Percentiles rank a stretch among this genome's conserved stretches.
phyloP scores from a whole-genome alignment of 306 rosid genomes.

The Urtica urens region DNA sequence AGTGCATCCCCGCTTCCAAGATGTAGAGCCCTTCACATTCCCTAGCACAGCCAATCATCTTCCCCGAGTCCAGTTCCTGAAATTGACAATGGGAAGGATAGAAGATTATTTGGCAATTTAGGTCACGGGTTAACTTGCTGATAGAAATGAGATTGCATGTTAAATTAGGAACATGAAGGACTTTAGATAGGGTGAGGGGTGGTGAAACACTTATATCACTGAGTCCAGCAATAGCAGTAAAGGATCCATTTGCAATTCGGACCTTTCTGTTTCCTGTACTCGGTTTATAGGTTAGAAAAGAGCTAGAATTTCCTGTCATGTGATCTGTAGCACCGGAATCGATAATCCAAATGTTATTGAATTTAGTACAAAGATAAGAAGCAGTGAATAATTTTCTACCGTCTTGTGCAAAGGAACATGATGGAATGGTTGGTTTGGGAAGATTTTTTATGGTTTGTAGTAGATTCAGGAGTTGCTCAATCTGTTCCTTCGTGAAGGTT shows the following conservation, averaged over 20 bases:
- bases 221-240: background rate
- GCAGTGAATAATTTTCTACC: background rate
- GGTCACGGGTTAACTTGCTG: background rate
- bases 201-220: background rate
- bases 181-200: background rate
- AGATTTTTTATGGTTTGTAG: background rate
- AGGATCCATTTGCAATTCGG: background rate
- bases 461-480: background rate
- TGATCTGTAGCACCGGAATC: background rate
- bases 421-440: background rate
- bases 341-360: background rate
- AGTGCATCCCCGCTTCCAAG: background rate
- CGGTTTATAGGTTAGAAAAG: background rate
- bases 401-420: background rate
- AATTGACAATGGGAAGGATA: background rate
- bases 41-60: conserved; percentile 10
- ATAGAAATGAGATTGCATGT: background rate
- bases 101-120: background rate
- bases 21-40: conserved; percentile 1
- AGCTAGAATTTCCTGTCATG: background rate
- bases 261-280: background rate
- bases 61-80: conserved; percentile 1
- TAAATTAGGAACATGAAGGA: background rate
- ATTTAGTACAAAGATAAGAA: background rate
- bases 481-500: background rate